Evolutionary conservation across 768 basidiomycete species (phyloP).

Genomic region (Suillus sp.): DNA sequence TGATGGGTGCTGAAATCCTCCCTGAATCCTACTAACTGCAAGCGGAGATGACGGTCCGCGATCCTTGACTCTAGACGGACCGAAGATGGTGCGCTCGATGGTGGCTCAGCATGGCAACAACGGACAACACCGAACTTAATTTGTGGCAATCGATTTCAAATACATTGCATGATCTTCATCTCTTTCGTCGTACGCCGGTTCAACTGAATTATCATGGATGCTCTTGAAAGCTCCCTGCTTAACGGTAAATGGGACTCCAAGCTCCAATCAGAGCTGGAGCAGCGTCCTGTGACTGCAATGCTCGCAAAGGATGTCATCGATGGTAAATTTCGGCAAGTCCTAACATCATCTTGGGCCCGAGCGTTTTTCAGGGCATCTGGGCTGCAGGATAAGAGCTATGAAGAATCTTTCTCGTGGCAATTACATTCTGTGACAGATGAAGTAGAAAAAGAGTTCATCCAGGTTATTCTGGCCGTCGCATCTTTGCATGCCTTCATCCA

Average conservation of each 20-base stretch:
- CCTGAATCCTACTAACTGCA: neutral
- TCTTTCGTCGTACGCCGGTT: neutral
- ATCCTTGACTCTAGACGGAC: too few relatives aligned
- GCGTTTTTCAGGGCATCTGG: slow-evolving; percentile 40
- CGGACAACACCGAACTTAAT: slow-evolving; percentile 6
- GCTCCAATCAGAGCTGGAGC: slow-evolving; percentile 26
- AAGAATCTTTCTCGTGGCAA: slow-evolving; percentile 36
- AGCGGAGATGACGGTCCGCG: neutral
- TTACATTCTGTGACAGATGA: slow-evolving; percentile 33
- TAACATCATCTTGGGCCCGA: slow-evolving; percentile 48
- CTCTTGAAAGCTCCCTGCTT: slow-evolving; percentile 61
- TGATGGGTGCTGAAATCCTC: neutral
- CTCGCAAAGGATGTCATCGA: slow-evolving; percentile 59
- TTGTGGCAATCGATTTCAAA: neutral
- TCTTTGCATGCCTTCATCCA: slow-evolving; percentile 91
- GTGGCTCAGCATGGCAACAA: too few relatives aligned
- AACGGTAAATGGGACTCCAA: slow-evolving; percentile 45
- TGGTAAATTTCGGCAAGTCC: slow-evolving; percentile 57
- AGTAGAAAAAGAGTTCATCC: slow-evolving; percentile 52
- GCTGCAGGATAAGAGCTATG: slow-evolving; percentile 43
- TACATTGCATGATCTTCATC: slow-evolving; percentile 5
- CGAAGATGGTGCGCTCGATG: too few relatives aligned
- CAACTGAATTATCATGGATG: slow-evolving; percentile 18
- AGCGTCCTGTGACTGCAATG: slow-evolving; percentile 24
- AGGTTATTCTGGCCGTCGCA: slow-evolving; percentile 70